Conservation (phyloP, 2,329 filamentous ascomycete genomes). For the Coniochaeta prunicola region DNA sequence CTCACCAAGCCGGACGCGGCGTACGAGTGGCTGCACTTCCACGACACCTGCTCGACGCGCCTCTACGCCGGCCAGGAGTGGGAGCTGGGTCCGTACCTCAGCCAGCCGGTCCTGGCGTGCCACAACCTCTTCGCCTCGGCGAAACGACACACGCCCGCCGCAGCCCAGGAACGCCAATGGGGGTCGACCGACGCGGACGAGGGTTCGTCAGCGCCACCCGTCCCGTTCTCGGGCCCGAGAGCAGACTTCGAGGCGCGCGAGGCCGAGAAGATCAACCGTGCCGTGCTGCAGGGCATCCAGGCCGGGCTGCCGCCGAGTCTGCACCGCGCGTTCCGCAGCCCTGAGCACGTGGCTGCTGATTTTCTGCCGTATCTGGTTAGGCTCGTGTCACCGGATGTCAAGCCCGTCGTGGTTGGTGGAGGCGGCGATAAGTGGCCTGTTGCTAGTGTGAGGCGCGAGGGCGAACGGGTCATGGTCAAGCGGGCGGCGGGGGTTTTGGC, state of each 20-base stretch:
- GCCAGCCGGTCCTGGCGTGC: constrained; percentile 79
- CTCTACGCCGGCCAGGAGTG: constrained; percentile 85
- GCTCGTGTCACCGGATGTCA: constrained; percentile 82
- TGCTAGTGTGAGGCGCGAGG: constrained; percentile 82
- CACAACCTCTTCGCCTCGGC: constrained; percentile 82
- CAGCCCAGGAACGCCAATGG: constrained; percentile 34
- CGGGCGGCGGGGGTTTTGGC: constrained; percentile 75
- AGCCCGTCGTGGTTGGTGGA: constrained; percentile 75
- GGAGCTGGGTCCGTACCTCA: constrained; percentile 84
- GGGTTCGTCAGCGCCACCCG: constrained; percentile 44
- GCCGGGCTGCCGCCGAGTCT: constrained; percentile 64
- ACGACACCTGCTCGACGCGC: constrained; percentile 72
- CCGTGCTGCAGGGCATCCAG: constrained; percentile 67
- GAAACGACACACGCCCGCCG: constrained; percentile 33
- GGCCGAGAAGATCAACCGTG: constrained; percentile 68
- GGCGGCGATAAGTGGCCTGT: constrained; percentile 45
- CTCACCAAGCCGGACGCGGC: constrained; percentile 81
- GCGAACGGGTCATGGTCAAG: constrained; percentile 73
- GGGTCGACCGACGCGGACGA: constrained; percentile 36
- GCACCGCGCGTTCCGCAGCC: constrained; percentile 69
- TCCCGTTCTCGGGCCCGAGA: constrained; percentile 74
- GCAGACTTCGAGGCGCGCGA: constrained; percentile 80
- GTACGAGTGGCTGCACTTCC: constrained; percentile 94
- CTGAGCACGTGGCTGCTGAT: constrained; percentile 70
- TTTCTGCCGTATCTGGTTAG: constrained; percentile 78